These are phyloP conservation scores for Gossypium gossypioides DNA, from an alignment of 441 rosid species.

Conservation along the genomic window DNA sequence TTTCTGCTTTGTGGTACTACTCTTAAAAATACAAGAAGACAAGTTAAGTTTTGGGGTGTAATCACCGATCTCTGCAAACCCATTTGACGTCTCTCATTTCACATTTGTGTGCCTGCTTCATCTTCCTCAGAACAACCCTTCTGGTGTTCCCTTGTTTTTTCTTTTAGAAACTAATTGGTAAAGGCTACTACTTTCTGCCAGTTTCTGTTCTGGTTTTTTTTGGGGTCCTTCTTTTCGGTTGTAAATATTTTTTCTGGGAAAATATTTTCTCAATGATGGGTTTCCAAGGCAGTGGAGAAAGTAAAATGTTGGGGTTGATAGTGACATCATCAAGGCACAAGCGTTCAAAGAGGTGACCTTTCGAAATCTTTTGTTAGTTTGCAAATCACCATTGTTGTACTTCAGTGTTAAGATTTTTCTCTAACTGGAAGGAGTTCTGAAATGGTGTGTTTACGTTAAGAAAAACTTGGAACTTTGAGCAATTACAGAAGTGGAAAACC, in stretches of 20 bases:
- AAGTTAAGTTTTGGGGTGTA: constrained; percentile 34
- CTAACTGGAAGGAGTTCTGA: constrained; percentile 21
- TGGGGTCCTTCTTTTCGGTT: background rate
- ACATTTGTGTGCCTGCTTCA: constrained; percentile 8
- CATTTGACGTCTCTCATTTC: background rate
- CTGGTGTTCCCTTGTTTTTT: background rate
- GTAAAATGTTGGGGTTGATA: constrained; percentile 21
- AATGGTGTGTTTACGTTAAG: background rate
- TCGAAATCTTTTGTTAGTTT: constrained; percentile 15
- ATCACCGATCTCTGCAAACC: constrained; percentile 1
- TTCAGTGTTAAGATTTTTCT: constrained; percentile 8
- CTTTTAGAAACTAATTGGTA: constrained; percentile 4
- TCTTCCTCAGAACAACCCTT: constrained; percentile 6
- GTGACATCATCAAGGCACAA: background rate
- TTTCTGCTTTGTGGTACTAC: constrained; percentile 24
- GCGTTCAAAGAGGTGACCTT: constrained; percentile 10
- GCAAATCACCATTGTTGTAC: background rate
- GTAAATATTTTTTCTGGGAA: background rate
- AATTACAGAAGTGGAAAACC: constrained; percentile 12
- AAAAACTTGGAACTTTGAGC: constrained; percentile 20
- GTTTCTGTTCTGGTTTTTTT: background rate
- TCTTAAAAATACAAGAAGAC: constrained; percentile 28
- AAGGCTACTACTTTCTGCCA: background rate
- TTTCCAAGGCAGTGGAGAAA: constrained; percentile 36
- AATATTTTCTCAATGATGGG: constrained; percentile 30